A percentile compares a stretch with the other conserved stretches of the same genome.
These are phyloP conservation scores for Areca catechu DNA, from an alignment of 176 grass and related monocot genomes.

Conservation along the genomic window DNA sequence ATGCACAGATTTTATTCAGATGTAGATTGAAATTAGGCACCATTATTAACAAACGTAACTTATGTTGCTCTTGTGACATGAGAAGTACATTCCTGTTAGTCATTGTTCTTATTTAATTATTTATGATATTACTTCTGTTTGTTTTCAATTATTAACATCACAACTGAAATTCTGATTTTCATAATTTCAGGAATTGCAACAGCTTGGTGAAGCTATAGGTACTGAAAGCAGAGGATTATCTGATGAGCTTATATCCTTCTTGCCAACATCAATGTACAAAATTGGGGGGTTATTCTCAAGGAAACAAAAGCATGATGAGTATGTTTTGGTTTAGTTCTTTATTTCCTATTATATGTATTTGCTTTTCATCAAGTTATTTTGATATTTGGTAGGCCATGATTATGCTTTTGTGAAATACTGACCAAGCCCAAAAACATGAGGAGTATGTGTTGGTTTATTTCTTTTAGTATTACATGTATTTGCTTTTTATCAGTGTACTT, in stretches of 20 bases:
- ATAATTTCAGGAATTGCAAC: conserved; percentile 72
- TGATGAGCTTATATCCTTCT: conserved; percentile 39
- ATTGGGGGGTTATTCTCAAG: conserved; percentile 62
- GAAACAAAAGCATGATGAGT: conserved; percentile 78
- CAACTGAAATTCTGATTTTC: neutral
- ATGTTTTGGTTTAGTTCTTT: conserved; percentile 25
- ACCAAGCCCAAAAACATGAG: no score
- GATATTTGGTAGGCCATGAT: conserved; percentile 3
- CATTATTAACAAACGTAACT: no score
- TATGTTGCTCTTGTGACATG: no score
- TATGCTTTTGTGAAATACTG: neutral
- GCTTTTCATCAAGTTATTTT: neutral
- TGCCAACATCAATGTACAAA: conserved; percentile 61
- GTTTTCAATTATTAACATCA: no score
- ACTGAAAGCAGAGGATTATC: conserved; percentile 71
- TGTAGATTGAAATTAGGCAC: no score
- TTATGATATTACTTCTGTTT: no score
- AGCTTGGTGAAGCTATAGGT: conserved; percentile 73
- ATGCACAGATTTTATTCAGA: no score
- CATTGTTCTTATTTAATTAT: no score
- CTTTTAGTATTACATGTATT: no score
- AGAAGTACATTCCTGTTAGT: no score
- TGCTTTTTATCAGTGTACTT: no score
- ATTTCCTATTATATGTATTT: neutral
- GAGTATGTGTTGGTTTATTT: no score